phyloP scores from a whole-genome alignment of 768 basidiomycete species.

The Boletellus sp. region DNA sequence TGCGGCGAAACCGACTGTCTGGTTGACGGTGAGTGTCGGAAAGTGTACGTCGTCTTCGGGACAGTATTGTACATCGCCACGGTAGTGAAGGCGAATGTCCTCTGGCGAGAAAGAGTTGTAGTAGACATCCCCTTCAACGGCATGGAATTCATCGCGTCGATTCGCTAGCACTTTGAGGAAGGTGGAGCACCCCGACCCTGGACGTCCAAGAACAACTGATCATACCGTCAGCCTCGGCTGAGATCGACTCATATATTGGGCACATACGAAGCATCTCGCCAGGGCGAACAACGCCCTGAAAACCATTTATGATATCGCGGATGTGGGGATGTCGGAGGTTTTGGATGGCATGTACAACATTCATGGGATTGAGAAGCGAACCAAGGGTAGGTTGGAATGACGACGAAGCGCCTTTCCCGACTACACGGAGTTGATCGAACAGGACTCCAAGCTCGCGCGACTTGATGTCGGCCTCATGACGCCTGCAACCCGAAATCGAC shows the following conservation, averaged over 20 bases:
- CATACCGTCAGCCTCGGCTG: not conserved
- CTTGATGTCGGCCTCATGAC: constrained; percentile 46
- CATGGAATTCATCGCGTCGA: constrained; percentile 62
- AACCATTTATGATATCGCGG: constrained; percentile 50
- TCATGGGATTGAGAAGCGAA: constrained; percentile 54
- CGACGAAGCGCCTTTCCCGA: constrained; percentile 54
- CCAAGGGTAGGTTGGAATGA: constrained; percentile 58
- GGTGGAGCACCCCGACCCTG: constrained; percentile 82
- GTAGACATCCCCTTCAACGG: constrained; percentile 62
- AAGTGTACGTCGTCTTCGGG: constrained; percentile 33
- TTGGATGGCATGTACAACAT: constrained; percentile 42
- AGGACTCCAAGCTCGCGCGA: constrained; percentile 56
- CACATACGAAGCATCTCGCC: constrained; percentile 67
- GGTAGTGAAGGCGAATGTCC: constrained; percentile 60
- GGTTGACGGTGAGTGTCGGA: constrained; percentile 61
- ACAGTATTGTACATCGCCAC: constrained; percentile 78
- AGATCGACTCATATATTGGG: not conserved
- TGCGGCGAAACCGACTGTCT: constrained; percentile 70
- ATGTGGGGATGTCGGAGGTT: constrained; percentile 56
- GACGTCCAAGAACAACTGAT: constrained; percentile 79
- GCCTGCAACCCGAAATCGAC: constrained; percentile 30
- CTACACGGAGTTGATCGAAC: constrained; percentile 56
- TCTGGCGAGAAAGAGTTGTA: constrained; percentile 74
- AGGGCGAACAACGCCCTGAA: constrained; percentile 54
- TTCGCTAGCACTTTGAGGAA: constrained; percentile 82